Base-by-base conservation (phyloP, 176 grass and related monocot species). In the Carex kokanica region DNA sequence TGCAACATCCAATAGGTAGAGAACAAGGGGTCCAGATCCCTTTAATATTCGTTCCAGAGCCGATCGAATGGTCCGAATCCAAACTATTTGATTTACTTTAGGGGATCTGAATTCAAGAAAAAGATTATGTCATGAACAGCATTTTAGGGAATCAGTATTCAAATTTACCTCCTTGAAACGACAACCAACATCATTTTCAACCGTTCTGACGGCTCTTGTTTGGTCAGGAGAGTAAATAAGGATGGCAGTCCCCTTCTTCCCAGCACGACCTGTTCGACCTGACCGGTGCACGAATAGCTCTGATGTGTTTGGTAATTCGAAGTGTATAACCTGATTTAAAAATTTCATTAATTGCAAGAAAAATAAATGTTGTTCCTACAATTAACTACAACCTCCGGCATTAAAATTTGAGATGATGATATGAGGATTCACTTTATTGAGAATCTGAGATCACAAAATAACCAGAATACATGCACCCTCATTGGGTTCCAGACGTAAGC, bases 271-370 rank as follows among this genome's bases (percentile, higher is more conserved):
- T 55, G 95, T 98, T 86, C 95, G 88, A 52, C 95, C 95, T 86
- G 95, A 98, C 83, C 95, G 87, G 64, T 98, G 95, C 83, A 98
- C 92, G 84, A 98, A 98, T 82, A 98, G 60, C 89, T 98, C 95
- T 2, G 95, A 87, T 3, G 87, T 90, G 86, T 94, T 98, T 56
- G 92, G 95, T 40, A 98, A 68, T 90, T 98, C 95, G 16, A 88
- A 93, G 83, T 98, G 95, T 66, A 98, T 85, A 79, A 94, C 89
- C 95, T 98, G 47, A 59, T 73, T 25, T 83, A 83, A 54, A 24
- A 92, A n/a, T 15, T 81, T 52, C 63, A 52, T 49, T 64, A 21
- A 79, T 71, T 63, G 61, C 73, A 15, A 27, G 24, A 61, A 47
- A 70, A 67, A 38, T 21, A 82, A 58, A 72, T 80, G 51, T 83